Conservation (phyloP, 352 stramenopile genomes). For the Phytophthora cajani region DNA sequence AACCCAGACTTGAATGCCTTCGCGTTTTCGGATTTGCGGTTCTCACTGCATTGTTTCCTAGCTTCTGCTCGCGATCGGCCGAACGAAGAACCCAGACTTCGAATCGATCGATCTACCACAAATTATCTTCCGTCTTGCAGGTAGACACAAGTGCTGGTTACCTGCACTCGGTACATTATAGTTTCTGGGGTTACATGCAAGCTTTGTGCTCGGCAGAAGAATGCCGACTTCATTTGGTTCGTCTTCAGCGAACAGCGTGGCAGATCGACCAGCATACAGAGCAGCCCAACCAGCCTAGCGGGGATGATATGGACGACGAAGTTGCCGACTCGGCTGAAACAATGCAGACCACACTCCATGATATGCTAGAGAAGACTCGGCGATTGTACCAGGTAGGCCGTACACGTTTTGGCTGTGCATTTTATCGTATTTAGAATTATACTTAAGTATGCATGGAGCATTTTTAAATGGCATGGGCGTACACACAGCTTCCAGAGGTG, state of each 20-base stretch:
- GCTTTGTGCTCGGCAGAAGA: conserved; percentile 23
- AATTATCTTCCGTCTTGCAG: conserved; percentile 51
- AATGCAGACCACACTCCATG: conserved; percentile 22
- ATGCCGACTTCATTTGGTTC: conserved; percentile 34
- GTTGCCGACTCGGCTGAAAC: conserved; percentile 6
- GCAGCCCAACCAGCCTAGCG: background rate
- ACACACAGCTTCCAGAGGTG: conserved; percentile 37
- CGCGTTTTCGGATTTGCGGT: background rate
- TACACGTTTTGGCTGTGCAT: background rate
- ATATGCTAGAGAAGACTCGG: conserved; percentile 38
- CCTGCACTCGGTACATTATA: background rate
- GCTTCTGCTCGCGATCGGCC: conserved; percentile 44
- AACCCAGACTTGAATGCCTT: conserved; percentile 52
- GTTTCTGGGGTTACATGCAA: background rate
- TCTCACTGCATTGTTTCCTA: conserved; percentile 7
- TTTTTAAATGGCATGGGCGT: background rate
- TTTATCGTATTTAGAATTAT: too few relatives aligned
- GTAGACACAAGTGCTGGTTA: conserved; percentile 9
- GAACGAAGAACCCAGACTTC: conserved; percentile 55
- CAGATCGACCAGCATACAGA: conserved; percentile 15
- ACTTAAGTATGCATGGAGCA: too few relatives aligned
- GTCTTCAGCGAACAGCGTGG: conserved; percentile 44
- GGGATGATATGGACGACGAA: conserved; percentile 11
- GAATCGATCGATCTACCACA: conserved; percentile 42
- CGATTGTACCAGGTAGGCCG: conserved; percentile 44